phyloP scores from a whole-genome alignment of 2,329 filamentous ascomycete species.

The Corynespora cassiicola region DNA sequence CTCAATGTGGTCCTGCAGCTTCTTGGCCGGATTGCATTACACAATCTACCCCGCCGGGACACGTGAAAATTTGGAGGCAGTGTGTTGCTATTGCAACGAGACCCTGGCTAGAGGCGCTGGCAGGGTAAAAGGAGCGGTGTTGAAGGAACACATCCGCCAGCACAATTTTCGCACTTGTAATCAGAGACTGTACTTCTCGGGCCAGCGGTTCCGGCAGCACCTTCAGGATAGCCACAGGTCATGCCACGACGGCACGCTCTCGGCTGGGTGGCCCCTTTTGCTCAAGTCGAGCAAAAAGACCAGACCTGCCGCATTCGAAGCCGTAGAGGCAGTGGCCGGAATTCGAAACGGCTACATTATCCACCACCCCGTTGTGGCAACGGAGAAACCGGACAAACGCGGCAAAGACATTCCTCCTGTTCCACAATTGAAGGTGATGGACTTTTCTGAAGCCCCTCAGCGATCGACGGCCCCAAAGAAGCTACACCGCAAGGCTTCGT shows the following conservation, averaged over 20 bases:
- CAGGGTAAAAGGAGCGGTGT: conserved; percentile 24
- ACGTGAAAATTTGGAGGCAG: conserved; percentile 13
- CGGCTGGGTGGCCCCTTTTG: conserved; percentile 31
- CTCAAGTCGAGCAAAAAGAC: conserved; percentile 27
- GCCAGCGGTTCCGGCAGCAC: conserved; percentile 32
- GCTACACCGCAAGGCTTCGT: conserved; percentile 27
- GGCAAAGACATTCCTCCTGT: conserved; percentile 2
- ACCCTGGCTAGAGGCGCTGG: conserved; percentile 23
- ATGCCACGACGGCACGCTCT: conserved; percentile 26
- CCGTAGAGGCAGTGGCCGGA: conserved; percentile 9
- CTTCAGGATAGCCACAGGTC: conserved; percentile 30
- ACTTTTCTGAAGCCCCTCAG: conserved; percentile 21
- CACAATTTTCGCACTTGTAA: conserved; percentile 35
- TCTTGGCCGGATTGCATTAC: conserved; percentile 32
- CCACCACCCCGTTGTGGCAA: background rate
- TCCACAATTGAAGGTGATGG: conserved; percentile 30
- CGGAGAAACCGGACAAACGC: background rate
- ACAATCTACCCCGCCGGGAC: conserved; percentile 28
- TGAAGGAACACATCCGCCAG: conserved; percentile 26
- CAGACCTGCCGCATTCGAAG: conserved; percentile 23
- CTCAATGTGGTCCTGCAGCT: conserved; percentile 35
- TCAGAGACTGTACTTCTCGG: conserved; percentile 33
- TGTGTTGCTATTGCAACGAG: conserved; percentile 34
- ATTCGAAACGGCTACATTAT: conserved; percentile 18
- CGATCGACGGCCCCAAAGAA: conserved; percentile 13